phyloP scores from a whole-genome alignment of 2,329 filamentous ascomycete species.

The Pseudogymnoascus verrucosus region DNA sequence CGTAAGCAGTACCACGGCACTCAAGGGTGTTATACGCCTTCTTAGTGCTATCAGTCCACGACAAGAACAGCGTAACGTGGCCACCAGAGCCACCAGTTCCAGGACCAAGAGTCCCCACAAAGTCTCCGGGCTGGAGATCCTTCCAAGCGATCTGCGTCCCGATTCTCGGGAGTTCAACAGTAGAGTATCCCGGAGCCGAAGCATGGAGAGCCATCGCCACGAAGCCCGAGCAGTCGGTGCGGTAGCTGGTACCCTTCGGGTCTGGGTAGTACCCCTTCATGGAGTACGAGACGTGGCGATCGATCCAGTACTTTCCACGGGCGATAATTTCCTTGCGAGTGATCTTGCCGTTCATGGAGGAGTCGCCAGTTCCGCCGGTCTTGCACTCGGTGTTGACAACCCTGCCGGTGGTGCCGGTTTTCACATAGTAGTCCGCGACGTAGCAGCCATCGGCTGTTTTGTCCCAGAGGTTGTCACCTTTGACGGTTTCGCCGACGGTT shows the following conservation, averaged over 20 bases:
- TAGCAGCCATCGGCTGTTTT: conserved; percentile 14
- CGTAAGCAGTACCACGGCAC: background rate
- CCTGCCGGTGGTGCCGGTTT: conserved; percentile 8
- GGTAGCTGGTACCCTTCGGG: background rate
- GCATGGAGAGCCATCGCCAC: background rate
- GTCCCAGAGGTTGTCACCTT: conserved; percentile 13
- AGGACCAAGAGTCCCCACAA: background rate
- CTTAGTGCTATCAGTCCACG: background rate
- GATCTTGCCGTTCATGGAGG: background rate
- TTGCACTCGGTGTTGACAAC: background rate
- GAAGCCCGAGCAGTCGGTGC: conserved; percentile 3
- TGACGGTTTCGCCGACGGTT: conserved; percentile 11
- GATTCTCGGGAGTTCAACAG: background rate
- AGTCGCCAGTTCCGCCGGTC: background rate
- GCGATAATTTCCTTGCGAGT: conserved; percentile 4
- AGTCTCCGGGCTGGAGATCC: background rate
- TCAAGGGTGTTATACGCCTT: background rate
- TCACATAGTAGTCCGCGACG: conserved; percentile 15
- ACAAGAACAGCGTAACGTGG: background rate
- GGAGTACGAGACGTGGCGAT: background rate
- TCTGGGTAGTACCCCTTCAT: background rate
- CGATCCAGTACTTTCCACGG: background rate
- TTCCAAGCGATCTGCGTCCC: background rate
- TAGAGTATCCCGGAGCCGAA: background rate
- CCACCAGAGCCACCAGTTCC: background rate